These are phyloP conservation scores for Penicillium concentricum DNA, from an alignment of 2,329 filamentous ascomycete genomes.

Conservation along the genomic window DNA sequence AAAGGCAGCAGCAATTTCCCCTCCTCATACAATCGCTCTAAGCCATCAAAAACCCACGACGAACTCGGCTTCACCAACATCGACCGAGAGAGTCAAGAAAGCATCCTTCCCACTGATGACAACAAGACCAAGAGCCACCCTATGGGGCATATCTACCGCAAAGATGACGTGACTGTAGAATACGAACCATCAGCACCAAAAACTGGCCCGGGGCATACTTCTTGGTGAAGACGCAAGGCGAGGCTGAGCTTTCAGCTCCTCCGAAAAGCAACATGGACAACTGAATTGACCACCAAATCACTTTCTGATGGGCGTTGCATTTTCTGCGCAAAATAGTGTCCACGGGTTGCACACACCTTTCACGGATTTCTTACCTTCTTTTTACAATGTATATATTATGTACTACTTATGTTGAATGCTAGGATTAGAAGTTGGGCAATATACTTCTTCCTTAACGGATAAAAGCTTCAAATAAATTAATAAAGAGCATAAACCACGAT, in stretches of 20 bases:
- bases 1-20: slow-evolving; percentile 11
- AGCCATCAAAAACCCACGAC: slow-evolving; percentile 4
- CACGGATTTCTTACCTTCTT: not conserved
- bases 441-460: not conserved
- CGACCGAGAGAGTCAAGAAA: slow-evolving; percentile 22
- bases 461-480: not conserved
- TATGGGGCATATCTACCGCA: slow-evolving; percentile 13
- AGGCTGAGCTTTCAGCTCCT: not conserved
- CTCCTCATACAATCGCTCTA: slow-evolving; percentile 8
- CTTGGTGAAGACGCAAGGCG: not conserved
- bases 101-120: slow-evolving; percentile 17
- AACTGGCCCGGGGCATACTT: not conserved
- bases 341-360: not conserved
- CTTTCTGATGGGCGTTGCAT: not conserved
- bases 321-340: not conserved
- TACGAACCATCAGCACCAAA: slow-evolving; percentile 6
- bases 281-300: not conserved
- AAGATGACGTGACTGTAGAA: slow-evolving; percentile 17
- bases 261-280: not conserved
- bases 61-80: slow-evolving; percentile 17
- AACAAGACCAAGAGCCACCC: slow-evolving; percentile 2
- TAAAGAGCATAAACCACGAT: not conserved
- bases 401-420: not conserved
- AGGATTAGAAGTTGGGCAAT: not conserved
- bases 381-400: not conserved